A percentile compares a stretch with the other conserved stretches of the same genome.
phyloP scores from a whole-genome alignment of 73 alveolate species.

The Tetrahymena thermophila region DNA sequence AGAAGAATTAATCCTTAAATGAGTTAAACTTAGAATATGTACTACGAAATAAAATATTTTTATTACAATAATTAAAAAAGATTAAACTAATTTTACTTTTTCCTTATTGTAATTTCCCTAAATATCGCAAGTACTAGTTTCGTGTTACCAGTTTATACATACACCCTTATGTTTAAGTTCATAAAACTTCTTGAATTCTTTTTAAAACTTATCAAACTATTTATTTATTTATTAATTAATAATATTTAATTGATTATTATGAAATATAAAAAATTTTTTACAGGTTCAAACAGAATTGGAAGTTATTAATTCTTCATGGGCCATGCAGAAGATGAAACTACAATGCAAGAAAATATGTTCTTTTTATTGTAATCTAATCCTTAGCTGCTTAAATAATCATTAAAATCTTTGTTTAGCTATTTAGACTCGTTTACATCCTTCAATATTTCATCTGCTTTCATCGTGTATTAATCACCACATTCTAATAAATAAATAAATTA shows the following conservation, averaged over 20 bases:
- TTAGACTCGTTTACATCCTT: conserved; percentile 43
- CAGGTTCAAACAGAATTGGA: background rate
- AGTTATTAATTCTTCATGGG: background rate
- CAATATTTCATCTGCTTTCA: conserved; percentile 55
- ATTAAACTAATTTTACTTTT: background rate
- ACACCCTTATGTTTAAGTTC: background rate
- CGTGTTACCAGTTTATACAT: background rate
- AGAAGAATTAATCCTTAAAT: background rate
- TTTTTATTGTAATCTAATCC: background rate
- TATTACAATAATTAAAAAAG: too few species aligned
- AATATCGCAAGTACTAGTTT: background rate
- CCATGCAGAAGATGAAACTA: background rate
- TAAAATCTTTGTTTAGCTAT: conserved; percentile 24
- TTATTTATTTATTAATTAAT: too few species aligned
- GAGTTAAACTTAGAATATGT: background rate
- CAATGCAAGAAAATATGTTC: background rate
- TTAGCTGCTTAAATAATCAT: background rate
- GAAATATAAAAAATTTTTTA: background rate
- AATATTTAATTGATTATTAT: too few species aligned
- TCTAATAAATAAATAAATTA: background rate
- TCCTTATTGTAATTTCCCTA: background rate
- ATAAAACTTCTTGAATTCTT: background rate
- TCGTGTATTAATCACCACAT: conserved; percentile 57
- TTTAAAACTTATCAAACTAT: background rate
- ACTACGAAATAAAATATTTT: background rate